These are phyloP conservation scores for Cladobotryum mycophilum DNA, from an alignment of 2,329 filamentous ascomycete species.

Conservation along the genomic window DNA sequence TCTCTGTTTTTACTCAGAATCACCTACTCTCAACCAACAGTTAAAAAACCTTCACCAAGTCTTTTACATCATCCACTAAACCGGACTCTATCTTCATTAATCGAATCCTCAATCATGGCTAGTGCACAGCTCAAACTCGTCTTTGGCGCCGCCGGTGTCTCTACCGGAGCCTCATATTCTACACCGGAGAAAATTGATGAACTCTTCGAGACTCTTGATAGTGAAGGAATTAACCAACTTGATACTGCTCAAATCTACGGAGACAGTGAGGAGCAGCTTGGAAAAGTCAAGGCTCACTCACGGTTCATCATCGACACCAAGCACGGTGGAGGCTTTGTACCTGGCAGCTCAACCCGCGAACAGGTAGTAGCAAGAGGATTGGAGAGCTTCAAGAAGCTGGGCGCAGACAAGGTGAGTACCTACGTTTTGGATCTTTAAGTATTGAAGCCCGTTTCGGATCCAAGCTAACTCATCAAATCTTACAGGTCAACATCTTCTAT, in stretches of 20 bases:
- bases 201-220: neutral
- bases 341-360: neutral
- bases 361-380: neutral
- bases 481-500: slow-evolving; percentile 7
- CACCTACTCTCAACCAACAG: too few species aligned
- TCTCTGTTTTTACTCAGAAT: too few species aligned
- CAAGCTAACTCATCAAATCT: too few species aligned
- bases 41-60: too few species aligned
- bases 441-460: too few species aligned
- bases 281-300: neutral
- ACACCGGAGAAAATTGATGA: neutral
- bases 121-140: neutral
- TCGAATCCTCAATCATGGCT: too few species aligned
- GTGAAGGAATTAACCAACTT: slow-evolving; percentile 1
- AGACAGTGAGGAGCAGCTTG: neutral
- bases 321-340: neutral
- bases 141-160: neutral
- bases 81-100: too few species aligned
- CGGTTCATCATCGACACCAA: slow-evolving; percentile 6
- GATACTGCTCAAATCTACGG: slow-evolving; percentile 8
- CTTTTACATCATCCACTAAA: too few species aligned
- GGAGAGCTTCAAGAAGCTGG: neutral
- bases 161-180: neutral
- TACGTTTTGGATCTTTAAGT: too few species aligned
- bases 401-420: neutral